Percentiles rank a stretch among this genome's conserved stretches.
Conservation (phyloP, 768 basidiomycete species). For the Mycena vitilis region DNA sequence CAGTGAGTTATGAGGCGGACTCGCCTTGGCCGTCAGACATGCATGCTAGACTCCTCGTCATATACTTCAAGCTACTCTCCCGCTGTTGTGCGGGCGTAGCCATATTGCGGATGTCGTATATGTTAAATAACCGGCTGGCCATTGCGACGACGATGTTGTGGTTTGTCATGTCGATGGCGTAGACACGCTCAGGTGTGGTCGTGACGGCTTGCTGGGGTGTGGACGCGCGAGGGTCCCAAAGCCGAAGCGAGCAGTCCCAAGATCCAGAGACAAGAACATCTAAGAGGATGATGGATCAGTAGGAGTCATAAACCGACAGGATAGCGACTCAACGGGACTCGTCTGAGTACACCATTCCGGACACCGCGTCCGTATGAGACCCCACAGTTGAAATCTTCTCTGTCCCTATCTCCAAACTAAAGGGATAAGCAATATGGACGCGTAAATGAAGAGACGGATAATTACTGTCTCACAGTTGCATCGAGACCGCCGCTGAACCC, state of each 20-base stretch:
- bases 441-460: conserved; percentile 32
- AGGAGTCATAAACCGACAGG: not conserved
- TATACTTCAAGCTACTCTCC: conserved; percentile 94
- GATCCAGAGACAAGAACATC: conserved; percentile 86
- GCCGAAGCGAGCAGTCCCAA: conserved; percentile 90
- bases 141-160: conserved; percentile 91
- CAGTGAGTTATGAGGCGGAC: conserved; percentile 33
- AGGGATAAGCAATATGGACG: not conserved
- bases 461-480: conserved; percentile 84
- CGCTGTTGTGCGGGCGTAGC: conserved; percentile 78
- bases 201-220: conserved; percentile 69
- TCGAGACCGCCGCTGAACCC: conserved; percentile 92
- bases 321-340: conserved; percentile 61
- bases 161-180: conserved; percentile 83
- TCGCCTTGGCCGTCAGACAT: conserved; percentile 94
- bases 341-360: conserved; percentile 76
- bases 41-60: conserved; percentile 91
- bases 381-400: conserved; percentile 83
- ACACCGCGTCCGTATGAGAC: conserved; percentile 84
- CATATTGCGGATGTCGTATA: conserved; percentile 90
- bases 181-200: conserved; percentile 84
- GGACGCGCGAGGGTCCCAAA: conserved; percentile 85
- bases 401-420: conserved; percentile 80
- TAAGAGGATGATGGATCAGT: conserved; percentile 41
- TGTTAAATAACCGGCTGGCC: conserved; percentile 90